Evolutionary conservation across 2,329 filamentous ascomycete genomes (phyloP).

Genomic region (Colletotrichum liriopes): DNA sequence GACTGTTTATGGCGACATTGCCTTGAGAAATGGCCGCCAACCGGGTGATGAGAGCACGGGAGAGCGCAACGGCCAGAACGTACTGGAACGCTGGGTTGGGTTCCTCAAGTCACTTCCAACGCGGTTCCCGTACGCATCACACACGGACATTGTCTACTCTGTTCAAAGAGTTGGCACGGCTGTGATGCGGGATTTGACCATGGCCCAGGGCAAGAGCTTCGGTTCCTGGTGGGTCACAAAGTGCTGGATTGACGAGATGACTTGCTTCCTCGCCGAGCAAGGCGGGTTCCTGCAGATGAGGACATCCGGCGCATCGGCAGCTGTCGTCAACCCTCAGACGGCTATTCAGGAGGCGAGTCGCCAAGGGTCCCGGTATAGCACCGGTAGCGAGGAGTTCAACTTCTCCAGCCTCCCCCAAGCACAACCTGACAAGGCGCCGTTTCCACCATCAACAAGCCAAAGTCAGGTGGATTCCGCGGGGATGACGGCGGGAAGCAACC

Average conservation of each 20-base stretch:
- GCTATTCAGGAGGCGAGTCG: conserved; percentile 55
- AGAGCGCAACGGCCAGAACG: conserved; percentile 69
- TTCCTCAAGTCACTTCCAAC: conserved; percentile 79
- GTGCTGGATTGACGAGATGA: conserved; percentile 96
- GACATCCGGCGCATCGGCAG: conserved; percentile 53
- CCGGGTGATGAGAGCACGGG: conserved; percentile 55
- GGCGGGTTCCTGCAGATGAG: conserved; percentile 86
- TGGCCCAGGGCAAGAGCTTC: conserved; percentile 84
- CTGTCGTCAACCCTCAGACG: conserved; percentile 52
- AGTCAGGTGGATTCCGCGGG: conserved; percentile 61
- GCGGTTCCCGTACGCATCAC: conserved; percentile 81
- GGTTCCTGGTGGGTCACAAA: conserved; percentile 97
- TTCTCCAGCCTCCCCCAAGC: conserved; percentile 62
- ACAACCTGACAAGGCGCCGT: conserved; percentile 67
- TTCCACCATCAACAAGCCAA: conserved; percentile 61
- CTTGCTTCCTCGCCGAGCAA: conserved; percentile 88
- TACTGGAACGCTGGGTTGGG: conserved; percentile 83
- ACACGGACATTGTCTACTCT: conserved; percentile 82
- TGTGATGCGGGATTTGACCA: conserved; percentile 85
- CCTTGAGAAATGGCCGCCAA: conserved; percentile 62
- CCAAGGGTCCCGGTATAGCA: conserved; percentile 60
- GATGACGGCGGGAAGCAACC: conserved; percentile 57
- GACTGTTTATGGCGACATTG: conserved; percentile 73
- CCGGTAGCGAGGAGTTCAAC: conserved; percentile 62
- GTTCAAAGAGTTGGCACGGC: conserved; percentile 83